Evolutionary conservation across 148 eudicot species (phyloP), one percentile per base, ranked within the genome.

Genomic region (Cornus florida): DNA sequence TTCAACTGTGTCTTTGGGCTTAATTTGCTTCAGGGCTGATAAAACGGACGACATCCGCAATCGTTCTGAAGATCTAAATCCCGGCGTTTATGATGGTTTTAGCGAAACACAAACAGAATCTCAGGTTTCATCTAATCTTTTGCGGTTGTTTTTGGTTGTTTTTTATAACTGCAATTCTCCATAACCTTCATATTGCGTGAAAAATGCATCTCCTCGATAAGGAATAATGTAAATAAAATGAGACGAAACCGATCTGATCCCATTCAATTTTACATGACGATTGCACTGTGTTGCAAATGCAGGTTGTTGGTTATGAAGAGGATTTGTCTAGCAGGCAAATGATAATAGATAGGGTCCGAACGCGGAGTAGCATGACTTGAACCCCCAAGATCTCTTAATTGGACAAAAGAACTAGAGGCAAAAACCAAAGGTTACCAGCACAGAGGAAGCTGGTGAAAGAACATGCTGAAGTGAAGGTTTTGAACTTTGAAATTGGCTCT

Each of bases 21-120:
- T 65, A 13, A 10, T 62, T 46, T 77, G 74, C 57, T 77, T 65
- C 88, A 94, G 98, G 87, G 79, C 79, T 72, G 97, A 82, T 71
- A 86, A 85, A 78, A 89, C 80, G 83, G 91, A 83, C 8, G 90
- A 87, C 33, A 83, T 35, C 41, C 43, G 73, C 65, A 75, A 75
- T 31, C 83, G 87, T 66, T 73, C 88, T 73, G 77, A 77, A 82
- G 91, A 85, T 73, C 83, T 56, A 78, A 88, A 74, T 64, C 70
- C 84, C 39, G 84, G 87, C 81, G 64, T 76, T 75, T 89, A 88
- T 77, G 97, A 91, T 74, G 89, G 88, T 66, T 96, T 96, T 80
- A 96, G 92, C 82, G 98, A 96, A 87, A 92, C 99, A 39, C 99
- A 96, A 81, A 95, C 98, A 38, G 99, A 96, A 28, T 93, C 98